These are phyloP conservation scores for Amoeboaphelidium protococcarum DNA, from an alignment of 371 early-diverging fungal species.

Conservation along the genomic window DNA sequence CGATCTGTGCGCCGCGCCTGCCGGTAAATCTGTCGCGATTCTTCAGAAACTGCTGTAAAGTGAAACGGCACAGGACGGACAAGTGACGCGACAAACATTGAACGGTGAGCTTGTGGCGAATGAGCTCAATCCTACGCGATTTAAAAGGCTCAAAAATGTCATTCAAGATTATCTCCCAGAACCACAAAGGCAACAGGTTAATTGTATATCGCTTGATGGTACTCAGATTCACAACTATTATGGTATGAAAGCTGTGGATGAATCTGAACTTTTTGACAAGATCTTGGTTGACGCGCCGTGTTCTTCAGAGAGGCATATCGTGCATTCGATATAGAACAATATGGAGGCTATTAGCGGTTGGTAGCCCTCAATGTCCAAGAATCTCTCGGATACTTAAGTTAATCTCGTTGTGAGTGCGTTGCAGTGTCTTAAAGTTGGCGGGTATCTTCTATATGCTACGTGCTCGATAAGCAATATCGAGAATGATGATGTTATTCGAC, in stretches of 20 bases:
- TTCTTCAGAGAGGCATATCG: conserved; percentile 35
- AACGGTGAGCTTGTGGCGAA: conserved; percentile 22
- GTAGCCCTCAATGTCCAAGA: conserved; percentile 22
- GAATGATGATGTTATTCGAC: conserved; percentile 35
- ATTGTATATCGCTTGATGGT: conserved; percentile 26
- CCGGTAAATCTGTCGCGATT: conserved; percentile 33
- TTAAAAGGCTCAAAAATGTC: conserved; percentile 21
- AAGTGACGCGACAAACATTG: conserved; percentile 18
- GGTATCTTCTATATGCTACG: conserved; percentile 36
- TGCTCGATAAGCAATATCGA: conserved; percentile 36
- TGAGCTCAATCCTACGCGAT: conserved; percentile 22
- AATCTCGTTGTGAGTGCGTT: conserved; percentile 27
- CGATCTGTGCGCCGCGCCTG: conserved; percentile 28
- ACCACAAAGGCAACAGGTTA: conserved; percentile 13
- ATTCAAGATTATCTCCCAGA: conserved; percentile 26
- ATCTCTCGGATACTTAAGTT: conserved; percentile 23
- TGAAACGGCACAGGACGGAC: background rate
- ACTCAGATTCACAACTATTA: conserved; percentile 13
- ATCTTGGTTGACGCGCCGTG: conserved; percentile 55
- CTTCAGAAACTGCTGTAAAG: conserved; percentile 1
- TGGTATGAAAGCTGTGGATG: conserved; percentile 1
- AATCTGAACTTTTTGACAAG: conserved; percentile 20
- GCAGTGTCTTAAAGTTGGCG: conserved; percentile 24
- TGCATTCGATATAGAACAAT: conserved; percentile 16
- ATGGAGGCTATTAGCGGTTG: conserved; percentile 10